phyloP scores from a whole-genome alignment of 2,329 filamentous ascomycete genomes.

The Myotisia sp. region DNA sequence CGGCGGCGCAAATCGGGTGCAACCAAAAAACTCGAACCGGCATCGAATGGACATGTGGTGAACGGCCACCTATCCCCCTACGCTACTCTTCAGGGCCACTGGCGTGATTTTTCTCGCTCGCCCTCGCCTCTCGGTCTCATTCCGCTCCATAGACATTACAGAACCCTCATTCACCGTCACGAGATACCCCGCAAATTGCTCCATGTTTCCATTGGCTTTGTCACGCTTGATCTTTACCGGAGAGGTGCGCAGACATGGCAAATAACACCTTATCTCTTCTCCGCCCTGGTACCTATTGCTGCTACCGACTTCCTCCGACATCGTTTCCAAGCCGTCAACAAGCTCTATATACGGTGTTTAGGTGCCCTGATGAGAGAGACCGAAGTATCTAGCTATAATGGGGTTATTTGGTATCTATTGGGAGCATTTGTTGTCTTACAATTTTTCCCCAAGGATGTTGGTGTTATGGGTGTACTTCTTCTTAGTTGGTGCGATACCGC shows the following conservation, averaged over 20 bases:
- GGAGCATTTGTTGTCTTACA: conserved; percentile 75
- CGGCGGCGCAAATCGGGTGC: conserved; percentile 36
- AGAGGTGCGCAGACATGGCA: conserved; percentile 59
- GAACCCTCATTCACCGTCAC: conserved; percentile 85
- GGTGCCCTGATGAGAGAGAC: conserved; percentile 95
- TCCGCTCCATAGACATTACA: conserved; percentile 84
- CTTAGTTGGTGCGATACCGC: conserved; percentile 98
- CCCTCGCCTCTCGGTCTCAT: conserved; percentile 89
- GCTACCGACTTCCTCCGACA: conserved; percentile 71
- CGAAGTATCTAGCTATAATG: conserved; percentile 87
- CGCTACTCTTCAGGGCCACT: conserved; percentile 47
- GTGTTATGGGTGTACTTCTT: conserved; percentile 73
- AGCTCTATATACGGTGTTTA: conserved; percentile 67
- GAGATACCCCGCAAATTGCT: conserved; percentile 88
- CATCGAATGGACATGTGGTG: conserved; percentile 26
- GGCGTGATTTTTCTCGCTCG: conserved; percentile 78
- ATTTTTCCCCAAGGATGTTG: conserved; percentile 86
- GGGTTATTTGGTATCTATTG: conserved; percentile 90
- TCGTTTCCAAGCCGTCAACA: conserved; percentile 65
- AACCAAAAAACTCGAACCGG: conserved; percentile 31
- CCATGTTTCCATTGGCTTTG: conserved; percentile 92
- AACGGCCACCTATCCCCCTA: conserved; percentile 59
- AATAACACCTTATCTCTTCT: conserved; percentile 75
- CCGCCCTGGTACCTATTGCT: conserved; percentile 68
- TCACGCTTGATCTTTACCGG: conserved; percentile 74